Base-by-base conservation (phyloP, 31 red algal species). In the Endocladia muricata region DNA sequence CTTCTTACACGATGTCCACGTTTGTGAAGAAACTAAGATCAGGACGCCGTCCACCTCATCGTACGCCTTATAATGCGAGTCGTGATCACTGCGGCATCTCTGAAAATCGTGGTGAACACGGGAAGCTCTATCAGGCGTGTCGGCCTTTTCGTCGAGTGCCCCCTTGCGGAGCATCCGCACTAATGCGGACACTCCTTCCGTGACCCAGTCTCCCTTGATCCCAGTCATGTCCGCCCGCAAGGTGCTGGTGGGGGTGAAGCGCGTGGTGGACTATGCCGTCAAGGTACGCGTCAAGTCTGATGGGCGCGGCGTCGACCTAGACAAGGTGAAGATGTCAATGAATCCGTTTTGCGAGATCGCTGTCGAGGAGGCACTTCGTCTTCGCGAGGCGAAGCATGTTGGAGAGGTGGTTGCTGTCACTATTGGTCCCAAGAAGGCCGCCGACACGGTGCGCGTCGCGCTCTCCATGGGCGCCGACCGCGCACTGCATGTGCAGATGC, bases 261-360 rank as follows among this genome's bases (percentile, higher is more conserved):
- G 96, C 3, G 96, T 98, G 21, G 68, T 98, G 25, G 96, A 98
- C 79, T 92, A 92, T 56, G 79, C 76, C 1, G 88, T 94, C 64
- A 95, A 94, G 43, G 63, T 92, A 17, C 76, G 96, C 15, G 82
- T 98, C 29, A 85, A 91, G 25, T 82, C 91, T 40, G 92, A 95
- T 73, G 91, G 91, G 19, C 55, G 71, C 5, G 96, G 91, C 4
- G 86, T 98, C n/a, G 91, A 98, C 41, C 65, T 73, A 1, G 58
- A 37, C 15, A 90, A 92, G 42, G 71, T 88, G 4, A 98, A 98
- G 49, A 94, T 91, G 91, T 92, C 96, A 17, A 98, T 98, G 96
- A 98, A 98, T 75, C 96, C 96, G 1, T 98, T 98, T 74, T 94
- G 91, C 55, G 96, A 98, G 73, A 94, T 98, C 29, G 96, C 96